phyloP scores from a whole-genome alignment of 2,329 filamentous ascomycete species.

The Didymella pinodella region DNA sequence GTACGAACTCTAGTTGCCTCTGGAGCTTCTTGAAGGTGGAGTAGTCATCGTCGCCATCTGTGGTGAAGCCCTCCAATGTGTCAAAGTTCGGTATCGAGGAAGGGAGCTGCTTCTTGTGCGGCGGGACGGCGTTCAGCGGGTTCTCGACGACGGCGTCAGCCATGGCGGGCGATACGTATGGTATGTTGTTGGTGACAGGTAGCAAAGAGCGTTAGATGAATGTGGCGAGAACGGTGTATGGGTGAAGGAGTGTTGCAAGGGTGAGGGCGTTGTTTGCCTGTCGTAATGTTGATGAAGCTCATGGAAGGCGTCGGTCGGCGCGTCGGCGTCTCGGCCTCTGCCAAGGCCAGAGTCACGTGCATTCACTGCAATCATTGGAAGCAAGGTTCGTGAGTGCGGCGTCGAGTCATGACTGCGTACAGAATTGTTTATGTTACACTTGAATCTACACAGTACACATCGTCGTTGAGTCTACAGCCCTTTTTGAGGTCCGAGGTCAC shows the following conservation, averaged over 20 bases:
- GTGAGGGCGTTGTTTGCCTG: conserved; percentile 24
- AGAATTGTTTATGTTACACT: neutral
- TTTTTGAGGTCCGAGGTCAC: neutral
- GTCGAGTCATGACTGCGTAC: neutral
- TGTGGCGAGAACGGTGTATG: neutral
- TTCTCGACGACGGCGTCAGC: conserved; percentile 87
- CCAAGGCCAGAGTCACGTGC: conserved; percentile 18
- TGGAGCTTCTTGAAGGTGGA: conserved; percentile 95
- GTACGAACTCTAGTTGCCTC: conserved; percentile 85
- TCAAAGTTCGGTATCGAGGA: conserved; percentile 89
- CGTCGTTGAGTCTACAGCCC: too few relatives aligned
- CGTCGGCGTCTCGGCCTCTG: conserved; percentile 28
- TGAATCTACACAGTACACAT: neutral
- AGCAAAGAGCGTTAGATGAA: neutral
- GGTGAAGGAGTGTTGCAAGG: conserved; percentile 11
- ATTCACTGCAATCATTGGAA: neutral
- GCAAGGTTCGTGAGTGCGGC: neutral
- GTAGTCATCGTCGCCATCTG: conserved; percentile 90
- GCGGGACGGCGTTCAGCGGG: conserved; percentile 74
- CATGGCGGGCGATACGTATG: conserved; percentile 62
- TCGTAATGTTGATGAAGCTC: conserved; percentile 40
- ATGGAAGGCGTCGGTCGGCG: conserved; percentile 34
- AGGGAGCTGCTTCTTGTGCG: conserved; percentile 81
- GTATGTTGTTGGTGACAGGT: neutral
- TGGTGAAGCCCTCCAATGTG: conserved; percentile 81